Evolutionary conservation across 306 rosid species (phyloP).

Genomic region (Rosa multiflora): DNA sequence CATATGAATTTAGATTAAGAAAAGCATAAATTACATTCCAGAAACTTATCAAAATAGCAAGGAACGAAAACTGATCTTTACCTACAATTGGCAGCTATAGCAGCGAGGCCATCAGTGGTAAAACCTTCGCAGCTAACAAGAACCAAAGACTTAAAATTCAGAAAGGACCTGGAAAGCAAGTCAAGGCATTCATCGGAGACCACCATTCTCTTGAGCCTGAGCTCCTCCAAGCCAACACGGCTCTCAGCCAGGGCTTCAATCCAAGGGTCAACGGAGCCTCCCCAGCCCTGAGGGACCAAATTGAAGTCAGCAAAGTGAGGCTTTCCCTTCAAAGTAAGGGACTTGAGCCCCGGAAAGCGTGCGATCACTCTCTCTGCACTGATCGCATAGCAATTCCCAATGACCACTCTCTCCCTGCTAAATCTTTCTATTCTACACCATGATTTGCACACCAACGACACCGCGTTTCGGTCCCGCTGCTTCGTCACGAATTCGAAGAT

Average conservation of each 20-base stretch:
- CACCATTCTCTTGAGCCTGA: slow-evolving; percentile 86
- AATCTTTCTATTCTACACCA: slow-evolving; percentile 83
- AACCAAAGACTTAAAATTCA: slow-evolving; percentile 73
- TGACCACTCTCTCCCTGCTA: slow-evolving; percentile 63
- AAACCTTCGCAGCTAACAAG: slow-evolving; percentile 95
- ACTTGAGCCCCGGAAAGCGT: slow-evolving; percentile 65
- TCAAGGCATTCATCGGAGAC: slow-evolving; percentile 82
- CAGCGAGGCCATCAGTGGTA: slow-evolving; percentile 86
- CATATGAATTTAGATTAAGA: background rate
- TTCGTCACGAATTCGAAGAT: slow-evolving; percentile 68
- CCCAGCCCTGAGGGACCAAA: slow-evolving; percentile 88
- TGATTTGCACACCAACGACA: slow-evolving; percentile 81
- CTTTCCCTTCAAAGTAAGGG: slow-evolving; percentile 82
- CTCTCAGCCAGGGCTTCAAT: slow-evolving; percentile 60
- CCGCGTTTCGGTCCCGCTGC: slow-evolving; percentile 73
- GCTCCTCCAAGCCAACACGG: slow-evolving; percentile 67
- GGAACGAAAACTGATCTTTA: slow-evolving; percentile 21
- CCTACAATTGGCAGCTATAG: slow-evolving; percentile 92
- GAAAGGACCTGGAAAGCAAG: slow-evolving; percentile 72
- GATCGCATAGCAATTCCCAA: slow-evolving; percentile 89
- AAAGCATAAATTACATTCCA: background rate
- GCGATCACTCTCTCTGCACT: slow-evolving; percentile 66
- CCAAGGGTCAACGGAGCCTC: slow-evolving; percentile 79
- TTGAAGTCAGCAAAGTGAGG: slow-evolving; percentile 98
- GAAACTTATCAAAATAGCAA: background rate